Base-by-base conservation (phyloP, 768 basidiomycete genomes). In the Exidia glandulosa region DNA sequence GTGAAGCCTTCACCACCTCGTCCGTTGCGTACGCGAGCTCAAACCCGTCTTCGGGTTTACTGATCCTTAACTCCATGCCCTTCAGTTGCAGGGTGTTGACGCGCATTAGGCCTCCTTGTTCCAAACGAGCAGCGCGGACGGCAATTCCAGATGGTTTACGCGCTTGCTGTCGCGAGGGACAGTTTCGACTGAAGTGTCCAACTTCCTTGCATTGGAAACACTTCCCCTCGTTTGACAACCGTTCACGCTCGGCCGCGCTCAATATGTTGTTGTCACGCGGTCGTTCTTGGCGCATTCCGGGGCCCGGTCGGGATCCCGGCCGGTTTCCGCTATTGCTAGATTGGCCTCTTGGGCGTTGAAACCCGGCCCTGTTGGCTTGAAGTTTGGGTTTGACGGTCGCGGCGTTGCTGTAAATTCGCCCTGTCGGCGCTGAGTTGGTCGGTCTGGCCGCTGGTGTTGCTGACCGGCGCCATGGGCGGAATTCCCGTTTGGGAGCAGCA, bases 121-220 rank as follows among this genome's bases (percentile, higher is more conserved):
- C 6, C 19, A 45, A 14, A 0, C 41, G 3, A 1, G 41, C 41
- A 10, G 41, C 41, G 2, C 16, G 16, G 1, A 23, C 16, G 3
- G 16, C 19, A 1, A 45, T 14, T 6, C 16, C 10, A 12, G 41
- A 6, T 2, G 41, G 41, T 14, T 23, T 59, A 2, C 47, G 56
- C 4, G 68, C 61, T 3, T 56, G 60, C 27, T 63, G 68, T 1
- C 60, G 62, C 23, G 65, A 41, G 14, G 70, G 71, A 48, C 72
- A 75, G 41, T 73, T 67, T 1, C 70, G 23, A 3, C 67, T 62
- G 16, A 69, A 59, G 61, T 74, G 72, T 1, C 71, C 70, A 0
- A 58, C 14, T 37, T 69, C 63, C 9, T 66, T 59, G 59, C 72
- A 74, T 5, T 56, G 58, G 48, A 69, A 73, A 60, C 73, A 74